Evolutionary conservation across 1,284 basidiomycete species (phyloP).

Genomic region (Apiotrichum veenhuisii): DNA sequence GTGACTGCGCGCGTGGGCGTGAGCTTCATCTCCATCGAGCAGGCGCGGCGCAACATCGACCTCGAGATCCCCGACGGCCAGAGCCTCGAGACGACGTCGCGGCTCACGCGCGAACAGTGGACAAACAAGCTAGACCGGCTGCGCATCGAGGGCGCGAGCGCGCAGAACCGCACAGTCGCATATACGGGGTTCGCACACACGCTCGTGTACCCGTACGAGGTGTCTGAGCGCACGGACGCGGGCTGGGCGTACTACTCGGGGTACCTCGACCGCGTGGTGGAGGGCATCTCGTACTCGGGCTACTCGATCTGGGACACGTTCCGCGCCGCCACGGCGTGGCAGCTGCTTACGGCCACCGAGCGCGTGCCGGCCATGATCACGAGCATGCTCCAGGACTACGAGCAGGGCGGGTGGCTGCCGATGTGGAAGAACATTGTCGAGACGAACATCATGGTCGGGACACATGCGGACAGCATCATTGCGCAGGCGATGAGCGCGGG

Average conservation of each 20-base stretch:
- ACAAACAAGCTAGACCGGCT: conserved; percentile 67
- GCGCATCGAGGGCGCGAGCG: conserved; percentile 55
- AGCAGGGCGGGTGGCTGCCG: conserved; percentile 73
- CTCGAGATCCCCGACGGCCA: conserved; percentile 50
- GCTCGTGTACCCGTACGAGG: conserved; percentile 71
- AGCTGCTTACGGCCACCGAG: conserved; percentile 71
- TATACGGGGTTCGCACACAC: conserved; percentile 35
- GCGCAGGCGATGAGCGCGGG: conserved; percentile 66
- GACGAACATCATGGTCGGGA: conserved; percentile 59
- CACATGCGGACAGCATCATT: conserved; percentile 74
- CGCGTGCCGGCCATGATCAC: conserved; percentile 68
- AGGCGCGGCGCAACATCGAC: conserved; percentile 65
- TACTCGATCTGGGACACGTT: conserved; percentile 85
- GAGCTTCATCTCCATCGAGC: conserved; percentile 72
- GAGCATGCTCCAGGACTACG: conserved; percentile 75
- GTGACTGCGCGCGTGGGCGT: conserved; percentile 68
- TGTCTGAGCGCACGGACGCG: conserved; percentile 56
- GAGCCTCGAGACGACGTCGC: conserved; percentile 61
- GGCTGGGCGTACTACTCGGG: conserved; percentile 64
- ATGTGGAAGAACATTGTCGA: conserved; percentile 87
- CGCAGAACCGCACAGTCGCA: conserved; percentile 30
- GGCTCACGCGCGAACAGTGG: conserved; percentile 61
- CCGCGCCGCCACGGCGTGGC: conserved; percentile 73
- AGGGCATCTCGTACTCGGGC: conserved; percentile 67
- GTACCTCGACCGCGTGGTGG: conserved; percentile 53